phyloP scores from a whole-genome alignment of 805 yeast genomes.

The Cyberlindnera sargentensis region DNA sequence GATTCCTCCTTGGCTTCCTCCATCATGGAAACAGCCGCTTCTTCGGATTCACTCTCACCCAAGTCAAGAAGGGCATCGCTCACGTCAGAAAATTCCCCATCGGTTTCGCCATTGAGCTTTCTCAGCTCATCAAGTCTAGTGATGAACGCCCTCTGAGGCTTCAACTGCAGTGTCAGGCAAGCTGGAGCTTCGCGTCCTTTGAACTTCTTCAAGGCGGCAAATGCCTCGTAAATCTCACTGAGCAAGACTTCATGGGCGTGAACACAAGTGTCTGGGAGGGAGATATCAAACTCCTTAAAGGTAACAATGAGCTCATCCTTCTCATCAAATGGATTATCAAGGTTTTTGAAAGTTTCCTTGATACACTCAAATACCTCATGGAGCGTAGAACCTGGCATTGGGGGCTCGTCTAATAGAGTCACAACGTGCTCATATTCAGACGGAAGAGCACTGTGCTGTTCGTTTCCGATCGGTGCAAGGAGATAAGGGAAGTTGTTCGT shows the following conservation, averaged over 20 bases:
- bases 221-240: conserved; percentile 13
- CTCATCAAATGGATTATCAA: conserved; percentile 16
- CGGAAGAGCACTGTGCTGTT: conserved; percentile 1
- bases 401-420: conserved; percentile 16
- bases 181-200: conserved; percentile 4
- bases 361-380: conserved; percentile 13
- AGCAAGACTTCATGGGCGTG: conserved; percentile 14
- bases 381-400: conserved; percentile 8
- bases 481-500: conserved; percentile 16
- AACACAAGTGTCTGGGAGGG: conserved; percentile 13
- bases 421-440: conserved; percentile 9
- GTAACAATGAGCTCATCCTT: conserved; percentile 14
- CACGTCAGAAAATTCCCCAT: neutral
- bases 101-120: neutral
- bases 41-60: neutral
- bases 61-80: neutral
- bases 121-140: conserved; percentile 10
- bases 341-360: conserved; percentile 11
- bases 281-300: conserved; percentile 16
- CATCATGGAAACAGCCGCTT: neutral
- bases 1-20: neutral
- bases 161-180: conserved; percentile 11
- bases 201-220: conserved; percentile 4
- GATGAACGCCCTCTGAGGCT: conserved; percentile 11
- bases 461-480: conserved; percentile 13